Evolutionary conservation across 768 basidiomycete genomes (phyloP), one percentile per base, ranked within the genome.

Genomic region (Trichaptum fuscoviolaceum): DNA sequence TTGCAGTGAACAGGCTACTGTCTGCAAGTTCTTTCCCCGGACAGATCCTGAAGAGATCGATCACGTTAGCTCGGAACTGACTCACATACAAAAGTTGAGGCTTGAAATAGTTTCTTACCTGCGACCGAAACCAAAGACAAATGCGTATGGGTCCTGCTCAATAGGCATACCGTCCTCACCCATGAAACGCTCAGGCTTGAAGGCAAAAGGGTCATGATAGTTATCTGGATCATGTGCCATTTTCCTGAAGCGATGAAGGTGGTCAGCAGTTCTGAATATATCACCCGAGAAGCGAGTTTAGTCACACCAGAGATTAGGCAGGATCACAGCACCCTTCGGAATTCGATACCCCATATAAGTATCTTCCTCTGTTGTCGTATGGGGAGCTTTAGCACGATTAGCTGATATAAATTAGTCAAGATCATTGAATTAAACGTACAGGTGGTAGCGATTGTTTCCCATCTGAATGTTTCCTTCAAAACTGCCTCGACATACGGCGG

Each of bases 261-360:
- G 7, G 25, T 58, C 9, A 2, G 57, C 20, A n/a, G 2, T n/a
- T n/a, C n/a, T n/a, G 57, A 58, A n/a, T 9, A n/a, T 58, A 4
- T 58, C 25, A 3, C 2, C 20, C 57, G 9, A n/a, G 57, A 58
- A n/a, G 4, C 66, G 57, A n/a, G 30, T 30, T 36, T 58, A 57
- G 30, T 60, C 72, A 23, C 62, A 77, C 81, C 78, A 78, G n/a
- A 73, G 69, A 67, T 81, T 79, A 17, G 70, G 52, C 5, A 79
- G 65, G 7, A 78, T 69, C 20, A 77, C 70, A 8, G 78, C 72
- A 1, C 75, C 76, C 65, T 75, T 76, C 0, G 79, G 79, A 52
- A 82, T 78, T 62, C 68, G 58, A 62, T 78, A 77, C 0, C 78
- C 79, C 23, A 71, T 67, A 67, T 80, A 81, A 6, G 72, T 67